These are phyloP conservation scores for Arthrobotrys sphaeroides DNA, from an alignment of 2,329 filamentous ascomycete species.

Conservation along the genomic window DNA sequence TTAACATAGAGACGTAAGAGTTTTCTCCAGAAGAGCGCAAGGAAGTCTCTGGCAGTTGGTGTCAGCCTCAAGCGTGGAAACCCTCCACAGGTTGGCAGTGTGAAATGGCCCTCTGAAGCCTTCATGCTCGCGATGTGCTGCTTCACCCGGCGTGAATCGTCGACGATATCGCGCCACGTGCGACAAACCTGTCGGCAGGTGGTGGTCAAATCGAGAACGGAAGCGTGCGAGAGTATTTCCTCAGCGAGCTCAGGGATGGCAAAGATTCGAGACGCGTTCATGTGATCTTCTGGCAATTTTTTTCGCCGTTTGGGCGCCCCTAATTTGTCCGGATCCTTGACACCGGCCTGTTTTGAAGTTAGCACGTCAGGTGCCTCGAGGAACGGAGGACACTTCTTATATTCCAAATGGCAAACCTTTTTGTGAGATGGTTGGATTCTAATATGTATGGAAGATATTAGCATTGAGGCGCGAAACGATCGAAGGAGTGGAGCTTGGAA, in stretches of 20 bases:
- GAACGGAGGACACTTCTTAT: neutral
- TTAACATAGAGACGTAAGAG: neutral
- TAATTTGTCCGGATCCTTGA: neutral
- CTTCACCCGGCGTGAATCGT: neutral
- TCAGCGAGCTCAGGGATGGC: neutral
- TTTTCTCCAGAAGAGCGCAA: neutral
- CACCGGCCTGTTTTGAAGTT: neutral
- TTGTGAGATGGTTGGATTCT: neutral
- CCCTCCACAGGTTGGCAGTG: neutral
- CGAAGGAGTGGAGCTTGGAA: too few relatives aligned
- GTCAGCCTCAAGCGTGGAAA: neutral
- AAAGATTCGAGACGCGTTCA: neutral
- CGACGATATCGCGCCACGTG: neutral
- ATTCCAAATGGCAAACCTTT: neutral
- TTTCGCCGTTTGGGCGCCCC: neutral
- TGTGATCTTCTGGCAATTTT: neutral
- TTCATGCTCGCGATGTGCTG: neutral
- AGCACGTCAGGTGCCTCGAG: neutral
- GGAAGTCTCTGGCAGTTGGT: neutral
- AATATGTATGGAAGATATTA: neutral
- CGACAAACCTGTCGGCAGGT: neutral
- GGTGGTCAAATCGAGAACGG: neutral
- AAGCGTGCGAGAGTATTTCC: neutral
- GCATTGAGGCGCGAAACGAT: too few relatives aligned
- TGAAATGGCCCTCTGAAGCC: neutral